Evolutionary conservation across 352 stramenopile genomes (phyloP).

Genomic region (Aphanomyces astaci): DNA sequence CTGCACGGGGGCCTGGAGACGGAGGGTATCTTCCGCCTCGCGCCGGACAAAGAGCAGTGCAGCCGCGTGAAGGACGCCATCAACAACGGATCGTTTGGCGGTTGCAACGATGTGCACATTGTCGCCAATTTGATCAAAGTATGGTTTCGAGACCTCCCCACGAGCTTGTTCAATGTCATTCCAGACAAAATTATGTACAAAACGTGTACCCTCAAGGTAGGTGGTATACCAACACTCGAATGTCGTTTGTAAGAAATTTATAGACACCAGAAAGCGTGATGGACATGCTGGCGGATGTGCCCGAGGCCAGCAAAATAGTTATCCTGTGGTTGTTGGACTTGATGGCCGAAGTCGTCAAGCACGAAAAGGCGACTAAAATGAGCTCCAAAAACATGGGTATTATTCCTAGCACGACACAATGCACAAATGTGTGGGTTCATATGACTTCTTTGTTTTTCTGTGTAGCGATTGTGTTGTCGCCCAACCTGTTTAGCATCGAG

Average conservation of each 20-base stretch:
- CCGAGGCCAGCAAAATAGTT: constrained; percentile 26
- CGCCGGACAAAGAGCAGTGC: constrained; percentile 57
- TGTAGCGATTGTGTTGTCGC: constrained; percentile 69
- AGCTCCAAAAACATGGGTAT: constrained; percentile 65
- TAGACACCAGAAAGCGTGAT: constrained; percentile 38
- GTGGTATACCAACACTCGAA: too few relatives aligned
- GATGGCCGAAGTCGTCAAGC: constrained; percentile 44
- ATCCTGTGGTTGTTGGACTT: constrained; percentile 72
- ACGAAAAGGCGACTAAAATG: constrained; percentile 72
- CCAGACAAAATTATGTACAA: constrained; percentile 52
- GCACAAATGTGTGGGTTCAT: constrained; percentile 2
- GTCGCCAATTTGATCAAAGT: constrained; percentile 80
- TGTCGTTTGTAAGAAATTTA: too few relatives aligned
- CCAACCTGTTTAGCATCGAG: constrained; percentile 63
- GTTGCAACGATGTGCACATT: constrained; percentile 64
- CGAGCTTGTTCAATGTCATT: constrained; percentile 59
- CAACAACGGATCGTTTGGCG: constrained; percentile 52
- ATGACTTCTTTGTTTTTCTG: not conserved
- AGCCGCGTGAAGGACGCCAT: constrained; percentile 49
- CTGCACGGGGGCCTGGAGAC: constrained; percentile 34
- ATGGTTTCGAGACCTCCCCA: constrained; percentile 74
- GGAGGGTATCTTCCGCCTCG: constrained; percentile 74
- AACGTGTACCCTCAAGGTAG: constrained; percentile 40
- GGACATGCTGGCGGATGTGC: constrained; percentile 32
- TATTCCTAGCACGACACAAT: too few relatives aligned